Evolutionary conservation across 441 rosid genomes (phyloP).

Genomic region (Flueggea neowawraea): DNA sequence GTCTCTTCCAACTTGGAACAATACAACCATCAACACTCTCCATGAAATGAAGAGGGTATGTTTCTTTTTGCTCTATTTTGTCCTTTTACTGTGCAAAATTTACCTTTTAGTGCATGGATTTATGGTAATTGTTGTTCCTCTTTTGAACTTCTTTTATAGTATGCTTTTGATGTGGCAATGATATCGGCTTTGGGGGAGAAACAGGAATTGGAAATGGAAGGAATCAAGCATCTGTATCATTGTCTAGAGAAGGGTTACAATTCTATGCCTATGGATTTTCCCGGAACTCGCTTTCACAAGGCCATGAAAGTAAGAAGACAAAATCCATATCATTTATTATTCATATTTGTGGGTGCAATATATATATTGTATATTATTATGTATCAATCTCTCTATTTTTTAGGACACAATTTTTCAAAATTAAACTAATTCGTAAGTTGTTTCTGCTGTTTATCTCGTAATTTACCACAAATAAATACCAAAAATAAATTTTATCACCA

Average conservation of each 20-base stretch:
- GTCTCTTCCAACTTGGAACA: slow-evolving; percentile 54
- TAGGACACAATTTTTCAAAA: no score
- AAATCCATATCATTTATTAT: not conserved
- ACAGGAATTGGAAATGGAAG: slow-evolving; percentile 45
- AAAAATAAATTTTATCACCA: no score
- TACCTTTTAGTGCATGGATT: slow-evolving; percentile 3
- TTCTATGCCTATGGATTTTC: slow-evolving; percentile 87
- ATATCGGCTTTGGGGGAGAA: slow-evolving; percentile 63
- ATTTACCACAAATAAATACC: no score
- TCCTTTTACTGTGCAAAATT: not conserved
- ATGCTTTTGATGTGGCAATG: slow-evolving; percentile 93
- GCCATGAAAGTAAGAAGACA: slow-evolving; percentile 62
- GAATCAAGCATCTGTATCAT: slow-evolving; percentile 62
- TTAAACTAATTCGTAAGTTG: no score
- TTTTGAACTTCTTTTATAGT: slow-evolving; percentile 31
- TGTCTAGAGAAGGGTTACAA: slow-evolving; percentile 79
- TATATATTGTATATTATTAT: not conserved
- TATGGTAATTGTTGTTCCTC: slow-evolving; percentile 1
- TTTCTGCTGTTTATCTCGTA: no score
- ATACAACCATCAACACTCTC: slow-evolving; percentile 54
- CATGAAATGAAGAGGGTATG: slow-evolving; percentile 80
- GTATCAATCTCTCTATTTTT: no score
- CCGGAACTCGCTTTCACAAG: slow-evolving; percentile 73
- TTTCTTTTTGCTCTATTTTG: no score
- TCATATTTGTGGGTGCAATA: not conserved